Evolutionary conservation across 805 yeast genomes (phyloP), one percentile per base, ranked within the genome.

Genomic region (Candida multigemmis): DNA sequence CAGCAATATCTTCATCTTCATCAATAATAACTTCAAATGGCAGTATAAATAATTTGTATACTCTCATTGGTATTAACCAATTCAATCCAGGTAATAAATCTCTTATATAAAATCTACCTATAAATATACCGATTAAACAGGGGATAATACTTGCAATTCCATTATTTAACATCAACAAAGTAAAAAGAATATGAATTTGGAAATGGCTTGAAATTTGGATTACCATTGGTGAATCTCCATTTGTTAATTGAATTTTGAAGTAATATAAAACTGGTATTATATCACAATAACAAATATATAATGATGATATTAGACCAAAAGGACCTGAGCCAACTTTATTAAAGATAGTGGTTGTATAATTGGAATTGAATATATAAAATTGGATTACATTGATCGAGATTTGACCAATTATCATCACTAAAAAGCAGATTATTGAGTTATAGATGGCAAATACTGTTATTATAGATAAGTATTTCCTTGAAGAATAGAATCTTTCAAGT

Each of bases 401-500:
- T 31, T 62, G 67, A 33, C 71, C 73, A 11, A 71, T 16, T 25
- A 61, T 53, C 49, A 65, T 58, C 19, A 63, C 30, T 1, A 59
- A 20, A 8, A 60, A 46, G 4, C 65, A 46, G 6, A 53, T 38
- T 4, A 62, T 33, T 1, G 67, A 47, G 32, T 74, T 75, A 52
- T 74, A 77, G 2, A 64, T 10, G 14, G 59, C 59, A 19, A 68
- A 50, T 21, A 73, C 38, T 1, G 60, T 29, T 2, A 75, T 42
- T 10, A 70, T 40, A 19, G 73, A 63, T 7, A 70, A 37, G 37
- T 72, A 71, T 38, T 70, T 72, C 24, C 65, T 47, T 8, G 76
- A 63, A 1, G 83, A 83, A 41, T 64, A 64, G 25, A 69, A 48
- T 26, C 83, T 45, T 48, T 77, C 85, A 27, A 77, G 35, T 21